Percentiles rank a stretch among this genome's conserved stretches.
Conservation (phyloP, 192 early-diverging fungal genomes). For the Coemansia sp. region DNA sequence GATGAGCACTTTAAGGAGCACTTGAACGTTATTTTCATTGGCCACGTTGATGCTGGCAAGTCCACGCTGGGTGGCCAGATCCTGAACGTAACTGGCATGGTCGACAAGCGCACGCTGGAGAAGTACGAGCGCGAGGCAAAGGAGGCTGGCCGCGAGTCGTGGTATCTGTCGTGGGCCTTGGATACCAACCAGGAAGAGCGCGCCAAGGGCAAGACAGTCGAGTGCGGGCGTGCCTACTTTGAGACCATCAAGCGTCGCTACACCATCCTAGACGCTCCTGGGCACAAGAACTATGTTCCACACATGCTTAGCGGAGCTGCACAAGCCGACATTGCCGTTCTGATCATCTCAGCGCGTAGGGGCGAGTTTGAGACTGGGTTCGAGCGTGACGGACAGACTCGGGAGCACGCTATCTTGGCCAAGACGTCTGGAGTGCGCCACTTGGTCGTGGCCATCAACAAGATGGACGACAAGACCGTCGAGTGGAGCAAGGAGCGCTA, state of each 20-base stretch:
- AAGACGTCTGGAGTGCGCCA: conserved; percentile 97
- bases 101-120: conserved; percentile 99
- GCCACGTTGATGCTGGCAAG: conserved; percentile 98
- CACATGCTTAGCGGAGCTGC: conserved; percentile 97
- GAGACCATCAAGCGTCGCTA: conserved; percentile 95
- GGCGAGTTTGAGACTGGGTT: conserved; percentile 99
- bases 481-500: conserved; percentile 90
- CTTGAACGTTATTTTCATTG: conserved; percentile 98
- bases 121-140: conserved; percentile 99
- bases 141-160: conserved; percentile 95
- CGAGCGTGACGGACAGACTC: conserved; percentile 97
- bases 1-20: conserved; percentile 91
- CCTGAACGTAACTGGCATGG: conserved; percentile 94
- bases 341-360: conserved; percentile 96
- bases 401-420: conserved; percentile 96
- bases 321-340: conserved; percentile 94
- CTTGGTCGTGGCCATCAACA: conserved; percentile 95
- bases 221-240: conserved; percentile 98
- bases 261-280: conserved; percentile 98
- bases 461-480: conserved; percentile 99
- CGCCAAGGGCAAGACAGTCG: conserved; percentile 98
- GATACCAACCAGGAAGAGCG: conserved; percentile 98
- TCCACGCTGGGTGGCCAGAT: conserved; percentile 99
- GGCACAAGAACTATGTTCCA: conserved; percentile 98
- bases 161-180: conserved; percentile 99